Evolutionary conservation across 2,329 filamentous ascomycete genomes (phyloP), one percentile per base, ranked within the genome.

Genomic region (Pezicula neosporulosa): DNA sequence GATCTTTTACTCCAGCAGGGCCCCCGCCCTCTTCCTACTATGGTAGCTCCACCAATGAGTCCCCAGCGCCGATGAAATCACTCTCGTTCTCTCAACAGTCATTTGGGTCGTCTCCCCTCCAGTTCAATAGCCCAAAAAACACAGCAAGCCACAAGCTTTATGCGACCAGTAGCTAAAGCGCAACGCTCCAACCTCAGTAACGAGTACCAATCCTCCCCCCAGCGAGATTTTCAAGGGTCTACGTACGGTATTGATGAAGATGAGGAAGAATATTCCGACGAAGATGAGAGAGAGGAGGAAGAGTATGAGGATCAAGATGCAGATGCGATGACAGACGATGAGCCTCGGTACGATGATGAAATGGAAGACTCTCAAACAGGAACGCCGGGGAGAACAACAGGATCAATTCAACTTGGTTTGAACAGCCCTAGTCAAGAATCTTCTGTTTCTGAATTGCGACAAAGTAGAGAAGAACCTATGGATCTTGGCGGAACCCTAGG

Each of bases 1-100:
- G 66, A 55, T 82, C 79, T n/a, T 81, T 80, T 49, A 82, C 80
- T 19, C 80, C 80, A 30, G 72, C 74, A 51, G 80, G 76, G 3
- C 72, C 72, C 41, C 78, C 78, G 44, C 76, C 78, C 27, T 74
- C 75, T 6, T 72, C 72, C 41, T 60, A 77, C 18, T 77, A 80
- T 57, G 76, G 75, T 47, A 77, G 73, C 64, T 79, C 80, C 15
- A 73, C 74, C 54, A 66, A 76, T 50, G 69, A 67, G 24, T 62
- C 54, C 15, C 48, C 48, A 27, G 56, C 46, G 39, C 54, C 61
- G 21, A 48, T 60, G 8, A 63, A 63, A 42, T 61, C 63, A 42
- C 46, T 63, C 28, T 63, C 68, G 42, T 74, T 70, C 49, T 66
- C 64, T 8, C 65, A 74, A 55, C 61, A 61, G 54, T 35, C 51